phyloP scores from a whole-genome alignment of 1,284 basidiomycete species.

The Sphagnurus paluster region DNA sequence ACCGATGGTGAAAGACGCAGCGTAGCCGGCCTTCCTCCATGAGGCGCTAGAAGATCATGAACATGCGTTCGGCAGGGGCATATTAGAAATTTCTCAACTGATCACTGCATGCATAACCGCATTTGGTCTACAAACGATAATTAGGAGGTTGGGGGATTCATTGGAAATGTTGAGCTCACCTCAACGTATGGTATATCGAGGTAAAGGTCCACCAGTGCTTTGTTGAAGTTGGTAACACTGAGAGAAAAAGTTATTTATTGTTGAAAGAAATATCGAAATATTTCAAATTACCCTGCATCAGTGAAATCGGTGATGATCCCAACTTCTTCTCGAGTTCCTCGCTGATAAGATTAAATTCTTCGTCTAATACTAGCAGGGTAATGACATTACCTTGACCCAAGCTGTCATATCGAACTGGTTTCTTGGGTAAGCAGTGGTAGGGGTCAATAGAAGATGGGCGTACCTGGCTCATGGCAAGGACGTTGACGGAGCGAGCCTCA shows the following conservation, averaged over 20 bases:
- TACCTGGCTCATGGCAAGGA: constrained; percentile 90
- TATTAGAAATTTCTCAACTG: constrained; percentile 51
- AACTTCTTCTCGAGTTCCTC: constrained; percentile 83
- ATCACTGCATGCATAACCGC: constrained; percentile 95
- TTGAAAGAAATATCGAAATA: constrained; percentile 14
- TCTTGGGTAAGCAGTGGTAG: constrained; percentile 8
- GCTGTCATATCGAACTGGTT: constrained; percentile 91
- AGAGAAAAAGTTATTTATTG: constrained; percentile 11
- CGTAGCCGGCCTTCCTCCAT: constrained; percentile 85
- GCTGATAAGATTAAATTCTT: constrained; percentile 32
- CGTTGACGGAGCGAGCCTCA: constrained; percentile 58
- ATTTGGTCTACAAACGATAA: constrained; percentile 56
- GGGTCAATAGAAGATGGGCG: constrained; percentile 8
- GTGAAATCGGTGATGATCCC: constrained; percentile 92
- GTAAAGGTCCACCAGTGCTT: constrained; percentile 75
- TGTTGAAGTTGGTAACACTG: constrained; percentile 82
- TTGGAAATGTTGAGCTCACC: constrained; percentile 26
- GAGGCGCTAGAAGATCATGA: constrained; percentile 59
- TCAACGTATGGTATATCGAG: constrained; percentile 76
- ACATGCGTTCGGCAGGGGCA: constrained; percentile 29
- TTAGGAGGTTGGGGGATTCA: constrained; percentile 6
- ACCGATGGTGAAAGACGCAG: constrained; percentile 83
- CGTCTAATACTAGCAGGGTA: constrained; percentile 2
- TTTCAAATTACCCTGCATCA: constrained; percentile 49
- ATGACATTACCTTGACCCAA: constrained; percentile 75